phyloP scores from a whole-genome alignment of 306 rosid species.

The Prunus davidiana region DNA sequence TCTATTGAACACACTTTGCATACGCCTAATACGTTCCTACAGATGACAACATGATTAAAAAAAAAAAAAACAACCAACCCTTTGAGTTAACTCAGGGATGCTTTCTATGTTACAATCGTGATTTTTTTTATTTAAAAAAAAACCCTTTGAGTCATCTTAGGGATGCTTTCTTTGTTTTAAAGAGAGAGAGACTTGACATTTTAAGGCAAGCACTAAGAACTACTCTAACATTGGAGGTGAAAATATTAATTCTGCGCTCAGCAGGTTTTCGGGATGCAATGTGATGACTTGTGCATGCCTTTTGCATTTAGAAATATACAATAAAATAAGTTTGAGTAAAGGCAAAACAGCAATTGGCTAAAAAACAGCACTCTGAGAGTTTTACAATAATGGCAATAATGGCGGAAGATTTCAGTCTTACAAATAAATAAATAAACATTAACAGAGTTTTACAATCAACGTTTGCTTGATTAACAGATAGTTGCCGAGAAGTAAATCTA shows the following conservation, averaged over 20 bases:
- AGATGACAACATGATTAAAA: neutral
- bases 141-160: neutral
- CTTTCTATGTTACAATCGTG: neutral
- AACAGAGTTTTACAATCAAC: neutral
- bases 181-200: neutral
- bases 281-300: neutral
- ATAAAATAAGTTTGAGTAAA: neutral
- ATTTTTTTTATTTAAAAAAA: too few species aligned
- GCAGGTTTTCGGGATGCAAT: neutral
- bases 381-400: too few species aligned
- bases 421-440: neutral
- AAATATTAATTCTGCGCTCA: neutral
- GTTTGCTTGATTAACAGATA: neutral
- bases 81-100: neutral
- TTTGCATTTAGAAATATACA: neutral
- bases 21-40: conserved; percentile 95
- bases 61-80: neutral
- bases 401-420: neutral
- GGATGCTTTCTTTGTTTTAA: neutral
- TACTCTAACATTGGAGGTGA: neutral
- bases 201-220: neutral
- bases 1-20: conserved; percentile 96
- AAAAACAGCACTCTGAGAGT: neutral
- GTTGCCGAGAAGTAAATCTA: neutral
- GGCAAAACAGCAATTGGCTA: neutral